Base-by-base conservation (phyloP, 2,329 filamentous ascomycete species). In the Alternaria sp. region DNA sequence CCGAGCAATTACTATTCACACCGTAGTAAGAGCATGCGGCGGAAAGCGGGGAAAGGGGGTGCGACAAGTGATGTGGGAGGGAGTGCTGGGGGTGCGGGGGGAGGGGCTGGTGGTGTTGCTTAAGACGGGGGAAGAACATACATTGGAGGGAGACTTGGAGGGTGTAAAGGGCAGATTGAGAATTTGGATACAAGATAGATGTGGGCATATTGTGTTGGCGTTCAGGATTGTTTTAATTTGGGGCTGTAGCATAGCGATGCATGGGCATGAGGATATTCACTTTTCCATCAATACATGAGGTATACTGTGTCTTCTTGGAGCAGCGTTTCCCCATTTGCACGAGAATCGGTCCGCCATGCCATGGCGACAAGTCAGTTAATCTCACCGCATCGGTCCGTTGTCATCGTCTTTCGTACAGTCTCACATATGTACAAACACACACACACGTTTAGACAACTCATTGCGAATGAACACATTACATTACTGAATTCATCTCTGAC, bases 1-100 rank as follows among this genome's bases (percentile, higher is more conserved):
- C 76, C 76, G 3, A 51, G 60, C 12, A 77, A 77, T 40, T 78
- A 78, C 65, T 78, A 78, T 63, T 62, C 71, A 40, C 69, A 72
- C 36, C 69, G 76, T 3, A 77, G 74, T 36, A 77, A 77, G 68
- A 75, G 71, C 25, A 76, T 76, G 73, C 63, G 76, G 7, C 59
- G 70, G 55, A 78, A 78, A 66, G 75, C 75, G 9, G 73, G 69
- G n/a, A 70, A 69, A 47, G 55, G 44, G 23, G 64, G 62, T 4
- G 54, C 45, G 26, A 36, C 36, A 17, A 40, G 36, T 17, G 36
- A 40, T 40, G 36, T 17, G 9, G 44, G 30, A 5, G n/a, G 60
- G 13, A 65, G 59, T 10, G 53, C 51, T 4, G 60, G 56, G 30
- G 59, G 65, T n/a, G 43, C 60, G 13, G 67, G 55, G 6, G 67